Conservation (phyloP, 805 yeast species). For the Candida sphagnicola region DNA sequence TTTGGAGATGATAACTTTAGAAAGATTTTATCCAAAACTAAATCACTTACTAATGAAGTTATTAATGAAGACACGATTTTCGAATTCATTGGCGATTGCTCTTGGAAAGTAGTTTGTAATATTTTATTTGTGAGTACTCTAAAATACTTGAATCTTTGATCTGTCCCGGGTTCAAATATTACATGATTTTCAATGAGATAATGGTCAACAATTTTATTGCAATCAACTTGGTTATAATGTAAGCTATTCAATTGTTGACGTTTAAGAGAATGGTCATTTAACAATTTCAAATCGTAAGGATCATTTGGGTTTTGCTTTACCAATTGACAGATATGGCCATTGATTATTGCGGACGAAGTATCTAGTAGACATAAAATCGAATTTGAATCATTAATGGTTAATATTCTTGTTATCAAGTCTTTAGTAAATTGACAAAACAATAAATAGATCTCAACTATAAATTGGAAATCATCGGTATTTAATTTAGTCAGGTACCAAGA, state of each 20-base stretch:
- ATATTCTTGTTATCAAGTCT: slow-evolving; percentile 19
- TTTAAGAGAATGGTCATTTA: slow-evolving; percentile 10
- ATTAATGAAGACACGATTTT: slow-evolving; percentile 21
- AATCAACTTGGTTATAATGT: slow-evolving; percentile 1
- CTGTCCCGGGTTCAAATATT: slow-evolving; percentile 11
- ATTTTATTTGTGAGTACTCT: slow-evolving; percentile 20
- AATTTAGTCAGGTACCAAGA: slow-evolving; percentile 26
- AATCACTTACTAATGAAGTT: slow-evolving; percentile 22
- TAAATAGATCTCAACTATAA: slow-evolving; percentile 22
- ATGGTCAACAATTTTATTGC: slow-evolving; percentile 9
- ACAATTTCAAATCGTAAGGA: slow-evolving; percentile 10
- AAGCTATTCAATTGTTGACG: slow-evolving; percentile 4
- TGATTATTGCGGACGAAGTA: slow-evolving; percentile 18
- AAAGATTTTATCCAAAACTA: slow-evolving; percentile 21
- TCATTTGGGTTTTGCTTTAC: slow-evolving; percentile 8
- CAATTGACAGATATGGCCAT: slow-evolving; percentile 18
- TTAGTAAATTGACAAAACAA: slow-evolving; percentile 20
- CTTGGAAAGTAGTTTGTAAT: slow-evolving; percentile 14
- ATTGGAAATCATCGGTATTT: slow-evolving; percentile 29
- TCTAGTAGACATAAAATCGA: slow-evolving; percentile 18
- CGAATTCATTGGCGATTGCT: slow-evolving; percentile 16
- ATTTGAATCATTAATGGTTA: slow-evolving; percentile 7
- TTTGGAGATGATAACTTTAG: slow-evolving; percentile 21
- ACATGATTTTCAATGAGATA: slow-evolving; percentile 10
- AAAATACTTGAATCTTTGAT: slow-evolving; percentile 14